Base-by-base conservation (phyloP, 495 filamentous ascomycete genomes). In the Xylaria grammica region DNA sequence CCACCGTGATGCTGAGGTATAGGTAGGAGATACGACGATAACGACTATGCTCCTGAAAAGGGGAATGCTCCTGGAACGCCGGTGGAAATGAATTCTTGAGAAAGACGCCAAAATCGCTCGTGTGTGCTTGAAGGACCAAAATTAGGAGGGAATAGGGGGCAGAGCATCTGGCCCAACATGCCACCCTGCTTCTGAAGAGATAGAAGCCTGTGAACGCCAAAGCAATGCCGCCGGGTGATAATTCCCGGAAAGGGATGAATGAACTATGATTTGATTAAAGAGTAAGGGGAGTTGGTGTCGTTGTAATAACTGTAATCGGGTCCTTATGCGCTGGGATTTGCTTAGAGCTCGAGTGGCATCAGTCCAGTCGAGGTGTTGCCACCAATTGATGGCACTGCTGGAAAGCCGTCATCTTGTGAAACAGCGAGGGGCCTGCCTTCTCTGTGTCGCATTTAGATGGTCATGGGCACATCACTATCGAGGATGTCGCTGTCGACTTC, bases 401-500 rank as follows among this genome's bases (percentile, higher is more conserved):
- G 36, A 24, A 44, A 19, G 30, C 20, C 19, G 34, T 38, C 5
- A 40, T 38, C n/a, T 34, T 58, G 38, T 10, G 49, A 36, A 59
- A 20, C 30, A 22, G 17, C 5, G n/a, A 11, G 45, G 10, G 53
- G 61, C n/a, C n/a, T 51, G 51, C 56, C 36, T 42, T 58, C 30
- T 34, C 38, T 30, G 32, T 15, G 36, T 20, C 19, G 24, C 24
- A 52, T 52, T 50, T 62, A 74, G 63, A 74, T 73, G 42, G 60
- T 58, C 69, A 68, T 70, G 11, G 69, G 51, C 48, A 74, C 67
- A 56, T 74, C 72, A 42, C 54, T 65, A 48, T 65, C 44, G 11
- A 63, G 13, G 27, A 65, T 44, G 38, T 70, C 48, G 10, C 34
- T 66, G 30, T 75, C 71, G n/a, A 70, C 59, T 22, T 78, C 78